Conservation (phyloP, 2,329 filamentous ascomycete species). For the Penicillium polonicum region DNA sequence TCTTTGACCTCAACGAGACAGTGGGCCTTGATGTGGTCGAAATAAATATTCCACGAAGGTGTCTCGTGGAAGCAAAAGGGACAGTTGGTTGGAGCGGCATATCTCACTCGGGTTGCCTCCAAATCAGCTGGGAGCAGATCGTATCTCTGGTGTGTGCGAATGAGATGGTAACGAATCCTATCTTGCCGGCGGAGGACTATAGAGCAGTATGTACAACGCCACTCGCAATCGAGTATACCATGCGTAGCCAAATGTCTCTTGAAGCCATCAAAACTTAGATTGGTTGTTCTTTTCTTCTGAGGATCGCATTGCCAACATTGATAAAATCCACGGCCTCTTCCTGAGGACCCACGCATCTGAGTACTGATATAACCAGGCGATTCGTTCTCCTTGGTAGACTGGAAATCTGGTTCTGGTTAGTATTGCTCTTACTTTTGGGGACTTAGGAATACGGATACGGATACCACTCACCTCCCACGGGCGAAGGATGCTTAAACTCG, state of each 20-base stretch:
- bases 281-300: background rate
- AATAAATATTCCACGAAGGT: background rate
- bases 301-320: background rate
- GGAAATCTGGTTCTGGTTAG: background rate
- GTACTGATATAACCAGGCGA: background rate
- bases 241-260: background rate
- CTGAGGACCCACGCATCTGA: too few species aligned
- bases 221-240: background rate
- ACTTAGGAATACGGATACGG: conserved; percentile 15
- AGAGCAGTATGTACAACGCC: background rate
- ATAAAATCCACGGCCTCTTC: background rate
- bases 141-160: background rate
- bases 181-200: background rate
- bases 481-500: conserved; percentile 44
- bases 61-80: background rate
- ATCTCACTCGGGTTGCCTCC: background rate
- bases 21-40: background rate
- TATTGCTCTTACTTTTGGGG: background rate
- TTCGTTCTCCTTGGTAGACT: background rate
- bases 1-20: background rate
- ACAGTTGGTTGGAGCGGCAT: background rate
- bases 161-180: background rate
- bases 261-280: background rate
- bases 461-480: conserved; percentile 29
- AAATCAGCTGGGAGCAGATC: background rate